These are phyloP conservation scores for Rhizopogon sp. DNA, from an alignment of 768 basidiomycete genomes.

Conservation along the genomic window DNA sequence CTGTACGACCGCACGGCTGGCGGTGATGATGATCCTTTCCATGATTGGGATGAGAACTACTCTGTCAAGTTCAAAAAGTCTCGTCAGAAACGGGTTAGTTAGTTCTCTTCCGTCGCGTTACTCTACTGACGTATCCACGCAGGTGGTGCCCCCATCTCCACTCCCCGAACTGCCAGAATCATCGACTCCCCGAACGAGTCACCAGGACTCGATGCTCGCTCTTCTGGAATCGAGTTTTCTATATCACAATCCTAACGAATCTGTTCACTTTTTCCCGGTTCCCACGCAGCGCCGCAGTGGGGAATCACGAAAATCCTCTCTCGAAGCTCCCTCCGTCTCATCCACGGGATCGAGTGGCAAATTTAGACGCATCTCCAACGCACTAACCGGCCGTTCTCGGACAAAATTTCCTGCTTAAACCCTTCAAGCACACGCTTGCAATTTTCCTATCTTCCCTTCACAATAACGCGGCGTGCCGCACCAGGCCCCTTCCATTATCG, in stretches of 20 bases:
- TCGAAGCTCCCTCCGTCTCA: constrained; percentile 25
- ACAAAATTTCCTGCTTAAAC: constrained; percentile 15
- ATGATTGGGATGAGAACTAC: constrained; percentile 31
- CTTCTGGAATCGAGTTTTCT: constrained; percentile 26
- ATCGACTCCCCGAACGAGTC: constrained; percentile 16
- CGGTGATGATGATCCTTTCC: constrained; percentile 30
- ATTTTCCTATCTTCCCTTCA: constrained; percentile 5
- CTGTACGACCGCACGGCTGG: constrained; percentile 28
- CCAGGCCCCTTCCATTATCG: neutral
- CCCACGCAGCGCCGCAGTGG: constrained; percentile 27
- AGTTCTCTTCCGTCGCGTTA: neutral
- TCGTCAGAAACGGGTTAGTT: constrained; percentile 18
- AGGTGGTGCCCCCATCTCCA: constrained; percentile 24
- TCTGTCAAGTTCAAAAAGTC: constrained; percentile 16
- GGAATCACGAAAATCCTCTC: constrained; percentile 19
- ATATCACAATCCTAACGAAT: constrained; percentile 21
- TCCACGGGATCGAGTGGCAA: constrained; percentile 19
- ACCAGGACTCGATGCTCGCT: constrained; percentile 26
- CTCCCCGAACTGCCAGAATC: constrained; percentile 17
- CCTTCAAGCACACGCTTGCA: neutral
- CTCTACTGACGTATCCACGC: neutral
- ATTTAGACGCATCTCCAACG: constrained; percentile 15
- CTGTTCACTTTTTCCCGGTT: constrained; percentile 30
- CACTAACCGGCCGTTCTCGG: constrained; percentile 14
- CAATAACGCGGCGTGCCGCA: neutral